Conservation (phyloP, 2,329 filamentous ascomycete genomes). For the Trichoderma simmonsii region DNA sequence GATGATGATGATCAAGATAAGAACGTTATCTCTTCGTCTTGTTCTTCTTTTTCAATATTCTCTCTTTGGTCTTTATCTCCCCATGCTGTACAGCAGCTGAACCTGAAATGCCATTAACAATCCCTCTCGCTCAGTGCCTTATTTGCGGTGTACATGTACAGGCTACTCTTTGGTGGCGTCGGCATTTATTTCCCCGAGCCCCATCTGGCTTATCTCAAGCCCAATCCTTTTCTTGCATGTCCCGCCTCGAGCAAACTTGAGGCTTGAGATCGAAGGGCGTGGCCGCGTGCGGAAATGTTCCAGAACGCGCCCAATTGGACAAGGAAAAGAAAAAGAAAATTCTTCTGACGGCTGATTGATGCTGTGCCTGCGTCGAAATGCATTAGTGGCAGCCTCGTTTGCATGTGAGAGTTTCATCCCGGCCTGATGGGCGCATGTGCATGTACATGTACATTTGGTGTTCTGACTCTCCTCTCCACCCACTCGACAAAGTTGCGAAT, state of each 20-base stretch:
- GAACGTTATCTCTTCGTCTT: background rate
- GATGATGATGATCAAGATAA: background rate
- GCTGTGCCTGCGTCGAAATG: background rate
- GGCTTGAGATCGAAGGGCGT: background rate
- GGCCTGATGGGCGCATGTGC: background rate
- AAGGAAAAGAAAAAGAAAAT: background rate
- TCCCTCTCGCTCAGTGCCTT: background rate
- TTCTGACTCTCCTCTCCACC: background rate
- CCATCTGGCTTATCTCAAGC: background rate
- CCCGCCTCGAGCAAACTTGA: background rate
- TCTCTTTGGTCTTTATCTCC: background rate
- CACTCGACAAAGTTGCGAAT: background rate
- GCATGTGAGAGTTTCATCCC: conserved; percentile 2
- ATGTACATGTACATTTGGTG: background rate
- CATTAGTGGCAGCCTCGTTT: background rate
- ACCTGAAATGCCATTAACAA: background rate
- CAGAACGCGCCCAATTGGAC: conserved; percentile 1
- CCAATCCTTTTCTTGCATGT: background rate
- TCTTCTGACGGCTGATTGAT: background rate
- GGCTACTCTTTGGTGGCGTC: background rate
- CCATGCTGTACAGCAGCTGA: background rate
- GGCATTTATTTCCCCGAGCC: conserved; percentile 2
- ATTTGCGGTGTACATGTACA: background rate
- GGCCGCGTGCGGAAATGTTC: conserved; percentile 4
- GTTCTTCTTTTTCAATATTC: background rate